Evolutionary conservation across 352 stramenopile species (phyloP).

Genomic region (Phytophthora litchii): DNA sequence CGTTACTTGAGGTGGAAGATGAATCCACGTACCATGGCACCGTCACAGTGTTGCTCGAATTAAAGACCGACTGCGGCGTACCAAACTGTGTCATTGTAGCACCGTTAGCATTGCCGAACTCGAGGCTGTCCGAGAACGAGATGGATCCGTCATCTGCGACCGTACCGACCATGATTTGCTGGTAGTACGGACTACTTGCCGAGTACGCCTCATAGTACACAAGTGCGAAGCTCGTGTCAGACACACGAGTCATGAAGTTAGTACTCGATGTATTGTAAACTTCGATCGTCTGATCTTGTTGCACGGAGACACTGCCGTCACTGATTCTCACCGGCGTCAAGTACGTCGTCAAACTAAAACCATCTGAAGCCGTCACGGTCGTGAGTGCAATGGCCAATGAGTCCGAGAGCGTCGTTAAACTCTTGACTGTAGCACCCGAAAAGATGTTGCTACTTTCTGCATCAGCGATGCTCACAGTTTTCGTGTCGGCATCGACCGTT

Average conservation of each 20-base stretch:
- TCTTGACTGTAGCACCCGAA: conserved; percentile 58
- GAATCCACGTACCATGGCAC: conserved; percentile 75
- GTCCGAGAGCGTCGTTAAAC: conserved; percentile 69
- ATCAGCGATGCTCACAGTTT: conserved; percentile 56
- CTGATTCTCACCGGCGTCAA: conserved; percentile 58
- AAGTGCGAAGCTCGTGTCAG: conserved; percentile 64
- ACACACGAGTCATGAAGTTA: conserved; percentile 73
- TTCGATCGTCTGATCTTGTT: conserved; percentile 49
- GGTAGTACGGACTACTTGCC: conserved; percentile 48
- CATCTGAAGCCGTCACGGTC: conserved; percentile 49
- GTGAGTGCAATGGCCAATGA: conserved; percentile 54
- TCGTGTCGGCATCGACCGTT: conserved; percentile 41
- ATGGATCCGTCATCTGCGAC: conserved; percentile 55
- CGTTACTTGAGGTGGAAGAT: conserved; percentile 45
- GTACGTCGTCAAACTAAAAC: conserved; percentile 45
- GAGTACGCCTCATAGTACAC: conserved; percentile 77
- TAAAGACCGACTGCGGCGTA: conserved; percentile 66
- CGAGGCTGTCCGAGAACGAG: conserved; percentile 56
- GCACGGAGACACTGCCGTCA: conserved; percentile 43
- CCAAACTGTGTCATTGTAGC: conserved; percentile 55
- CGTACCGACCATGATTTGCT: conserved; percentile 61
- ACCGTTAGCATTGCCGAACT: conserved; percentile 62
- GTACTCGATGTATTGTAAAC: conserved; percentile 66
- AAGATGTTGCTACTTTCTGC: conserved; percentile 56
- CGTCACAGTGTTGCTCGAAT: conserved; percentile 61